Base-by-base conservation (phyloP, 345 rosid species). In the Euphorbia pulcherrima region DNA sequence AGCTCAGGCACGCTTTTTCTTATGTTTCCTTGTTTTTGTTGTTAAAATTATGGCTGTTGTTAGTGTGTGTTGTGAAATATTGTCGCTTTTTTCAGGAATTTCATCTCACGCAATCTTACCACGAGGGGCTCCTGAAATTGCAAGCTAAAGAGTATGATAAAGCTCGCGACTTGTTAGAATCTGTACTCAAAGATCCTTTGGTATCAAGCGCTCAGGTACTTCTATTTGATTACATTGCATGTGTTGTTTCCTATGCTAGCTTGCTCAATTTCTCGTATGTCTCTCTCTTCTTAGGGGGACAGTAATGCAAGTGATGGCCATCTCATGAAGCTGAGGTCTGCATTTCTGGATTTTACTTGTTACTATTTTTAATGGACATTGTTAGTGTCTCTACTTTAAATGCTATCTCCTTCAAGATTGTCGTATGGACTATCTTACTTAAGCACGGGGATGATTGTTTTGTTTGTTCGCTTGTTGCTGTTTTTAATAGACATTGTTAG, bases 61-160 rank as follows among this genome's bases (percentile, higher is more conserved):
- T 14, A 13, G 14, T 40, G 26, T 21, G 9, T 62, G 20, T n/a
- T 10, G 37, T 33, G 12, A 51, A 41, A 17, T 29, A 57, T 5
- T 2, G 21, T 8, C 1, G 17, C 17, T 16, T 39, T 41, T 16
- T 47, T 62, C 83, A 94, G 99, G 99, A 94, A 79, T 91, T 88
- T 84, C 92, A 87, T 83, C 86, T 94, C 62, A 84, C 96, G 12
- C 97, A 94, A 76, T 84, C 87, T 57, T 91, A 94, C 67, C 92
- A 91, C 53, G 93, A 91, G 6, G 97, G 99, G 59, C 96, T 94
- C 73, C 85, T 84, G 72, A 87, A 89, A 79, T 81, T 94, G 66
- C 96, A 94, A 77, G 81, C 92, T 27, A 94, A 94, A 81, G 93
- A 91, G 71, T 91, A 86, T 13, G 89, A 81, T 60, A 88, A 88